phyloP scores from a whole-genome alignment of 2,329 filamentous ascomycete species.

The Domatiomyces catenatus region DNA sequence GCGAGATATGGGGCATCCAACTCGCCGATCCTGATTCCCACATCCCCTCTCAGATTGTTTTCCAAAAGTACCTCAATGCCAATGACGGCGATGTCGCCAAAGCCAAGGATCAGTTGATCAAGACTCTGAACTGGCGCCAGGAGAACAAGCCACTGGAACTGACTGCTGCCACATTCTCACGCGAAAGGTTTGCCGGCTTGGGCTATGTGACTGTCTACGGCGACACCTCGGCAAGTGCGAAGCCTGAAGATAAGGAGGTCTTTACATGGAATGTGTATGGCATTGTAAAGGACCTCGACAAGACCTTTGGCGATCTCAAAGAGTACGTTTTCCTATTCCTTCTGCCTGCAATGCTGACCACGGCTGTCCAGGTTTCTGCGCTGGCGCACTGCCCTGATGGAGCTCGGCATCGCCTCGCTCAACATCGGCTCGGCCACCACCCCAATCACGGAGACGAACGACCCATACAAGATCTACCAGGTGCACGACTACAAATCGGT shows the following conservation, averaged over 20 bases:
- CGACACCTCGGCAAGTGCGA: slow-evolving; percentile 7
- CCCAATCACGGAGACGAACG: slow-evolving; percentile 56
- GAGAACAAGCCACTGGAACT: slow-evolving; percentile 55
- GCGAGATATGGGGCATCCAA: slow-evolving; percentile 75
- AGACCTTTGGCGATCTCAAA: slow-evolving; percentile 66
- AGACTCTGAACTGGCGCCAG: slow-evolving; percentile 72
- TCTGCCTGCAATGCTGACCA: slow-evolving; percentile 1
- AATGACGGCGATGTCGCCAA: slow-evolving; percentile 61
- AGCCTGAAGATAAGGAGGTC: slow-evolving; percentile 39
- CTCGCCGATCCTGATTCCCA: slow-evolving; percentile 37
- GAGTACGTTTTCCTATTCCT: slow-evolving; percentile 43
- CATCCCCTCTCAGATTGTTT: slow-evolving; percentile 63
- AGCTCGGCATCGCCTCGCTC: slow-evolving; percentile 62
- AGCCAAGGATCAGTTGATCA: slow-evolving; percentile 61
- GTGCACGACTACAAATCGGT: slow-evolving; percentile 86
- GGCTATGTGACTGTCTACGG: slow-evolving; percentile 65
- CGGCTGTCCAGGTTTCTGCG: slow-evolving; percentile 53
- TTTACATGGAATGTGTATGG: slow-evolving; percentile 93
- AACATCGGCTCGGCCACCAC: slow-evolving; percentile 52
- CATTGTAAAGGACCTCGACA: slow-evolving; percentile 61
- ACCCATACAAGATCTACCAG: slow-evolving; percentile 82
- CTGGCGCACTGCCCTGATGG: slow-evolving; percentile 86
- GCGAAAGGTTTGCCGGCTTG: slow-evolving; percentile 57
- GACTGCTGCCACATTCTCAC: slow-evolving; percentile 47
- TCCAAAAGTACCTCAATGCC: slow-evolving; percentile 88